A percentile compares a stretch with the other conserved stretches of the same genome.
phyloP scores from a whole-genome alignment of 176 grass and related monocot genomes.

The Alopecurus myosuroides region DNA sequence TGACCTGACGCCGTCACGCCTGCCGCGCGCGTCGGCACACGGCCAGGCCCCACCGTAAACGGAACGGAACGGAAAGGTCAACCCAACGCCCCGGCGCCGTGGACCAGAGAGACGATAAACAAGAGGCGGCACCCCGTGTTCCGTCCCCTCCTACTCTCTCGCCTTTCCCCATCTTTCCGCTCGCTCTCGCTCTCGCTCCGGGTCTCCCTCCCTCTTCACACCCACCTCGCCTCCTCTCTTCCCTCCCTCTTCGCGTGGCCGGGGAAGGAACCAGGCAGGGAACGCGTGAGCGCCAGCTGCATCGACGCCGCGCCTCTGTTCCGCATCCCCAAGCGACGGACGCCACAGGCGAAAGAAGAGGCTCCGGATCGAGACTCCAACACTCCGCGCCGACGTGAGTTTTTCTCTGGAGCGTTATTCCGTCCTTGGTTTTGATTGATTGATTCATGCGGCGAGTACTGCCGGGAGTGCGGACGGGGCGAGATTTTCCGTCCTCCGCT shows the following conservation, averaged over 20 bases:
- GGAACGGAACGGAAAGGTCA: conserved; percentile 31
- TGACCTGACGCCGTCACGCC: not conserved
- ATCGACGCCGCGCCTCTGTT: not conserved
- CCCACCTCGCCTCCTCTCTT: not conserved
- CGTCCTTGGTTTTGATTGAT: not conserved
- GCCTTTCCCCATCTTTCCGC: not conserved
- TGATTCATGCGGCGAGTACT: not conserved
- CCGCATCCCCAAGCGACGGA: not conserved
- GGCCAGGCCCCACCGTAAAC: not conserved
- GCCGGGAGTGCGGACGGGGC: too few species aligned
- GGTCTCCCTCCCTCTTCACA: not conserved
- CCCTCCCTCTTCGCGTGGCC: not conserved
- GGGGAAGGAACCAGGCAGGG: not conserved
- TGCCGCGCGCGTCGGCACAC: not conserved
- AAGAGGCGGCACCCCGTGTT: not conserved
- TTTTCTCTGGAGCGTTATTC: not conserved
- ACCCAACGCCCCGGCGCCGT: not conserved
- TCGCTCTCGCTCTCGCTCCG: not conserved
- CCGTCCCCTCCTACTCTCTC: not conserved
- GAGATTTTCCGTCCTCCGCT: not conserved
- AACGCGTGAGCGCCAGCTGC: not conserved
- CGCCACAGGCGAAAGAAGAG: not conserved
- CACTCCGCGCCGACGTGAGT: conserved; percentile 14
- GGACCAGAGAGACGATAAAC: conserved; percentile 35
- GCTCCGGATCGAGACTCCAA: not conserved